A percentile compares a stretch with the other conserved stretches of the same genome.
These are phyloP conservation scores for Podospora pseudocomata DNA, from an alignment of 495 filamentous ascomycete species.

Conservation along the genomic window DNA sequence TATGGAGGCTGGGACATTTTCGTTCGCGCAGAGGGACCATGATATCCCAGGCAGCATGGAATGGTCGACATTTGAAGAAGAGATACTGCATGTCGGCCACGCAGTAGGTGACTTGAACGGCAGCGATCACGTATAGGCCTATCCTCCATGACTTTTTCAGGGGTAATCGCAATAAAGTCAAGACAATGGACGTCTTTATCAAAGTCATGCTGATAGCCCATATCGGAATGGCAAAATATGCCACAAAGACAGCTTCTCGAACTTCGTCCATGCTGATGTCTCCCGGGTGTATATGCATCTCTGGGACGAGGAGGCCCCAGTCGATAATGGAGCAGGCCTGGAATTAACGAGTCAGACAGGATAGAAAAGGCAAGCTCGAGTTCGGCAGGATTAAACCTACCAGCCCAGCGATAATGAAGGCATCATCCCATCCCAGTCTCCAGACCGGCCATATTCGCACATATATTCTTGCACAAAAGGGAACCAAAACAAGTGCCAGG, in stretches of 20 bases:
- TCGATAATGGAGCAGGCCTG: constrained; percentile 17
- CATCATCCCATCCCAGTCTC: constrained; percentile 23
- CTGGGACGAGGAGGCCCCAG: constrained; percentile 15
- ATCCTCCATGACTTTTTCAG: constrained; percentile 5
- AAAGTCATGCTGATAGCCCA: constrained; percentile 24
- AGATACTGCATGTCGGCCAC: constrained; percentile 16
- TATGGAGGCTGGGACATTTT: constrained; percentile 8
- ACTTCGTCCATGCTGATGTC: background rate
- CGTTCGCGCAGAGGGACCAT: background rate
- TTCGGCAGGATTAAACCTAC: constrained; percentile 1
- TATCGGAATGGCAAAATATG: constrained; percentile 20
- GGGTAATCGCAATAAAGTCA: constrained; percentile 21
- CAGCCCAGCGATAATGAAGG: constrained; percentile 19
- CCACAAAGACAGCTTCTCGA: constrained; percentile 1
- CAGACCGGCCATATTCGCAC: constrained; percentile 20
- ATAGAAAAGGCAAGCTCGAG: background rate
- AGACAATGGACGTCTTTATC: constrained; percentile 22
- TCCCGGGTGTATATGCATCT: constrained; percentile 9
- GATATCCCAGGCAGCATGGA: constrained; percentile 22
- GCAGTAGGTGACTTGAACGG: constrained; percentile 14
- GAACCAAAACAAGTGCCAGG: constrained; percentile 17
- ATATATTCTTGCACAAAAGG: constrained; percentile 19
- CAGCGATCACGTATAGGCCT: constrained; percentile 13
- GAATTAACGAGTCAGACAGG: background rate
- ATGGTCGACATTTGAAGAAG: constrained; percentile 21